Base-by-base conservation (phyloP, 2,329 filamentous ascomycete genomes). In the Cercospora sesami region DNA sequence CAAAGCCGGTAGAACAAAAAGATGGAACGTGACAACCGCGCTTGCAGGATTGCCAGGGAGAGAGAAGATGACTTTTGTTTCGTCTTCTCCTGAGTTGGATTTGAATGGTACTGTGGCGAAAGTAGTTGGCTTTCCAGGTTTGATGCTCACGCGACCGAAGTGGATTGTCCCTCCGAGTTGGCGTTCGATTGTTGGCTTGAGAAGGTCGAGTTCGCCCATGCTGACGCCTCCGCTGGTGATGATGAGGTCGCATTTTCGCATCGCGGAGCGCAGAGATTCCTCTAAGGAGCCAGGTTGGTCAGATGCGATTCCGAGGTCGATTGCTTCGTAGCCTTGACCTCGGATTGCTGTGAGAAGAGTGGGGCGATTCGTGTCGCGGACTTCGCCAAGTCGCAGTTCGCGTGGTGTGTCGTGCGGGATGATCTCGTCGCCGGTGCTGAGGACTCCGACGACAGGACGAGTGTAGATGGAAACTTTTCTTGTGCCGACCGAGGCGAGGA, bases 71-170 rank as follows among this genome's bases (percentile, higher is more conserved):
- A 90, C 85, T 76, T 91, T 93, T 1, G 81, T 82, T n/a, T 87
- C 80, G 57, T 89, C 85, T 48, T 86, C 82, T 21, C 89, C 87
- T 14, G 74, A 68, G 58, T 78, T 76, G 65, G 71, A 61, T 71
- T 89, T 89, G 76, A 86, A 82, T 0, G 92, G 89, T 0, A 98
- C 86, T 0, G 93, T 97, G 2, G 95, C 95, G 79, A 99, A 99
- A 0, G 95, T 99, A 0, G 94, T 97, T 2, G 95, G 95, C 80
- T 98, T 99, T 4, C 95, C 95, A 0, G 95, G 95, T 82, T 99
- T 99, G 95, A 99, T 98, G 64, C 90, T 87, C 2, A 99, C 95
- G 3, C 95, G 90, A 26, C 95, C 95, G 74, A 99, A 99, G 80
- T 97, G 95, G 72, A 99, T 97, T 0, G 90, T 95, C 7, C 95